A percentile compares a stretch with the other conserved stretches of the same genome.
These are phyloP conservation scores for Magnaporthiopsis rhizophila DNA, from an alignment of 2,329 filamentous ascomycete genomes.

Conservation along the genomic window DNA sequence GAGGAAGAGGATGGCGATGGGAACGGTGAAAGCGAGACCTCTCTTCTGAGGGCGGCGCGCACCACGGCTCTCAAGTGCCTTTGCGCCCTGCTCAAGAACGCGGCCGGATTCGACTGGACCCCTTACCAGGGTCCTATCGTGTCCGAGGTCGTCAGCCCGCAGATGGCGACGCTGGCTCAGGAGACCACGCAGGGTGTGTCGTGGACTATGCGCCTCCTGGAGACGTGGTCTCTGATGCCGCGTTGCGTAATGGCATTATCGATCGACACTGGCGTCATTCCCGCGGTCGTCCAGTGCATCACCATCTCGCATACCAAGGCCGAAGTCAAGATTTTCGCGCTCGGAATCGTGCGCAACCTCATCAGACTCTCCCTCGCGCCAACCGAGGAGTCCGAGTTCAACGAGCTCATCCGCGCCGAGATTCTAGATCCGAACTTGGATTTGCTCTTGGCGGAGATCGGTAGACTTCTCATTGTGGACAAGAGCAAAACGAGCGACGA, in stretches of 20 bases:
- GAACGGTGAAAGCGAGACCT: slow-evolving; percentile 37
- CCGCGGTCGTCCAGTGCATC: slow-evolving; percentile 65
- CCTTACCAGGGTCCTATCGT: slow-evolving; percentile 65
- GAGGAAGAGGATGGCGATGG: slow-evolving; percentile 25
- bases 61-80: slow-evolving; percentile 77
- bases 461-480: slow-evolving; percentile 44
- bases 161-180: slow-evolving; percentile 67
- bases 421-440: slow-evolving; percentile 50
- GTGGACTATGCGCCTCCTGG: slow-evolving; percentile 70
- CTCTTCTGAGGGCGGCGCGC: slow-evolving; percentile 58
- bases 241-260: slow-evolving; percentile 60
- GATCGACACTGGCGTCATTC: slow-evolving; percentile 55
- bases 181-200: slow-evolving; percentile 91
- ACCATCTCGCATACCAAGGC: slow-evolving; percentile 59
- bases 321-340: slow-evolving; percentile 74
- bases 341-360: slow-evolving; percentile 66
- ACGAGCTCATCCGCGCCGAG: slow-evolving; percentile 45
- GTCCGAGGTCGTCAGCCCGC: slow-evolving; percentile 65
- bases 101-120: slow-evolving; percentile 62
- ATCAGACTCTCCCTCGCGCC: slow-evolving; percentile 51
- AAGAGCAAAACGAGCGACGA: not conserved
- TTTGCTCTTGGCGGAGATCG: slow-evolving; percentile 58
- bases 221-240: slow-evolving; percentile 66
- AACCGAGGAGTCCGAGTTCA: slow-evolving; percentile 46
- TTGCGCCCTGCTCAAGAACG: slow-evolving; percentile 67